Evolutionary conservation across 192 early-diverging fungal species (phyloP).

Genomic region (Pilaira anomala): DNA sequence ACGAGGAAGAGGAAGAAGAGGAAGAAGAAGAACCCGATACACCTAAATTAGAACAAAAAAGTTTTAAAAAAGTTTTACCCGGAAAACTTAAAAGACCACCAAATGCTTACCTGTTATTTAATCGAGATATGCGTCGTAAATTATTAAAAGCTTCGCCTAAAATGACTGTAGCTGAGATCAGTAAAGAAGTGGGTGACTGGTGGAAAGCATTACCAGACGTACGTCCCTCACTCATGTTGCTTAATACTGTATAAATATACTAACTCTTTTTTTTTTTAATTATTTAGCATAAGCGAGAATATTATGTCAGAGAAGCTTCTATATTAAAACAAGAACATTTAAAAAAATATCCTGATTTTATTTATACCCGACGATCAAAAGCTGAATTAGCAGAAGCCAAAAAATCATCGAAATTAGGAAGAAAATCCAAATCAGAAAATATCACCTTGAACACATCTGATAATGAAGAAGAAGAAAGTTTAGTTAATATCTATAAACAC

Average conservation of each 20-base stretch:
- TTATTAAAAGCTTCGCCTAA: conserved; percentile 53
- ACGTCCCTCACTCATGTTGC: conserved; percentile 7
- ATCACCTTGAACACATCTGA: neutral
- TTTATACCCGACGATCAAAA: conserved; percentile 59
- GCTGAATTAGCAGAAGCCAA: conserved; percentile 51
- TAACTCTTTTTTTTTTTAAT: neutral
- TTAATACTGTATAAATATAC: no score
- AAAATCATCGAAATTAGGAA: conserved; percentile 22
- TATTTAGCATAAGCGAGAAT: conserved; percentile 34
- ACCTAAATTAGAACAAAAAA: neutral
- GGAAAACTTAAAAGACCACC: conserved; percentile 54
- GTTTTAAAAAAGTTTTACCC: neutral
- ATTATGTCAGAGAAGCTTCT: conserved; percentile 46
- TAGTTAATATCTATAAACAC: no score
- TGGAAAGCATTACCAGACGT: conserved; percentile 48
- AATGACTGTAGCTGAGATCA: conserved; percentile 56
- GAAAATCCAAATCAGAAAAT: neutral
- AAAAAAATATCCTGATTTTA: conserved; percentile 51
- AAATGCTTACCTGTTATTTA: conserved; percentile 61
- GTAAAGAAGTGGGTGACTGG: conserved; percentile 50
- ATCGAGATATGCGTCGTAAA: conserved; percentile 56
- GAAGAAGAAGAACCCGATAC: conserved; percentile 2
- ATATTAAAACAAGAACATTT: conserved; percentile 47
- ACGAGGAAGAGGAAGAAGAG: conserved; percentile 4
- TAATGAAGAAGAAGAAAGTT: neutral